A percentile compares a stretch with the other conserved stretches of the same genome.
Evolutionary conservation across 805 yeast species (phyloP).

Genomic region (Spathaspora sp.): DNA sequence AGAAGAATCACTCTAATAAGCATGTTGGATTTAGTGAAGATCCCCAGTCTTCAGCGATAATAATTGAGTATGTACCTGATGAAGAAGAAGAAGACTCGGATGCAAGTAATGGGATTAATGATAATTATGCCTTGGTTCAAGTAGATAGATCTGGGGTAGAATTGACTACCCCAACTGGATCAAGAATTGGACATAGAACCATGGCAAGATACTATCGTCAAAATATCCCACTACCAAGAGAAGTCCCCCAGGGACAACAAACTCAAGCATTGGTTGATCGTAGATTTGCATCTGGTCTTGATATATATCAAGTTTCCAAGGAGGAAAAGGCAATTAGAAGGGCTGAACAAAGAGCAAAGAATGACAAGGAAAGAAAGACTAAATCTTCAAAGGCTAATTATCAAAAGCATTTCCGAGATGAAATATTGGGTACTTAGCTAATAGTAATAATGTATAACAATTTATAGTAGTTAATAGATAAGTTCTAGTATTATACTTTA

Average conservation of each 20-base stretch:
- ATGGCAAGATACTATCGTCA: conserved; percentile 71
- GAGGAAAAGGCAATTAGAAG: conserved; percentile 30
- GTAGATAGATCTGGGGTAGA: conserved; percentile 62
- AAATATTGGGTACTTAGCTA: conserved; percentile 14
- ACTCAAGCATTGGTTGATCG: conserved; percentile 78
- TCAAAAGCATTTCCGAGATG: conserved; percentile 38
- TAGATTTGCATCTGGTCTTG: conserved; percentile 38
- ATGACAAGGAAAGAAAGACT: conserved; percentile 19
- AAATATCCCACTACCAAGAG: conserved; percentile 28
- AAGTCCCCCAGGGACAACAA: conserved; percentile 57
- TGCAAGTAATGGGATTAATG: conserved; percentile 16
- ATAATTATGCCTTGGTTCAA: conserved; percentile 29
- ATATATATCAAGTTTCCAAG: conserved; percentile 21
- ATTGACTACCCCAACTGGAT: conserved; percentile 72
- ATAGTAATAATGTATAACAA: no score
- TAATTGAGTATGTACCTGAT: conserved; percentile 11
- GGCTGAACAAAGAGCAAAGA: conserved; percentile 20
- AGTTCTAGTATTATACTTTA: no score
- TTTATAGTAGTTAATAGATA: no score
- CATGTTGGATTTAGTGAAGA: conserved; percentile 23
- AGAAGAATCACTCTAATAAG: conserved; percentile 13
- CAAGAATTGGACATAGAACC: conserved; percentile 77
- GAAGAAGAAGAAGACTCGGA: conserved; percentile 9
- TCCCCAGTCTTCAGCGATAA: conserved; percentile 9
- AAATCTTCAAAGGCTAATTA: conserved; percentile 26